phyloP scores from a whole-genome alignment of 768 basidiomycete species.

The Candolleomyces efflorescens region DNA sequence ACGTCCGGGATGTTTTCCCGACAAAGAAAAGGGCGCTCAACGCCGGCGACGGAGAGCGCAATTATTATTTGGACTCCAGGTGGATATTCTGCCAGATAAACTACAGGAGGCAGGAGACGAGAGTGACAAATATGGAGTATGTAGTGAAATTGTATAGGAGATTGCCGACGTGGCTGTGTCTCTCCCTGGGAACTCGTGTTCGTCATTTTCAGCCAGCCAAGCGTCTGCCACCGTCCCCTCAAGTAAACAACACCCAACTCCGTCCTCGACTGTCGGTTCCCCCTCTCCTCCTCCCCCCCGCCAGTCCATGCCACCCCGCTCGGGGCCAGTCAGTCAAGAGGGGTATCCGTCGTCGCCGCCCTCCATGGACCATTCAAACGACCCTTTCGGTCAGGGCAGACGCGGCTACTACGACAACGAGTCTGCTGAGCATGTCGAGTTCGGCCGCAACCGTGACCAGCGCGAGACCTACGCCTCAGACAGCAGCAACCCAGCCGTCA shows the following conservation, averaged over 20 bases:
- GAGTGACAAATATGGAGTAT: neutral
- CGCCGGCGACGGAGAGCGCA: no score
- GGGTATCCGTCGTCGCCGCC: constrained; percentile 63
- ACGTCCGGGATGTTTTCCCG: no score
- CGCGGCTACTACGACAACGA: constrained; percentile 77
- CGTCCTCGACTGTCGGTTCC: constrained; percentile 4
- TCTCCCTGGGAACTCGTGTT: neutral
- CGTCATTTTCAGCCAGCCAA: constrained; percentile 12
- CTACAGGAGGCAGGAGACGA: no score
- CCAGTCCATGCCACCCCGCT: constrained; percentile 49
- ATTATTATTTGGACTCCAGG: no score
- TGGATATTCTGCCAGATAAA: no score
- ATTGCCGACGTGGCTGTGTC: constrained; percentile 1
- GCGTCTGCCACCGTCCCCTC: constrained; percentile 10
- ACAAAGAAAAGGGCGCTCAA: no score
- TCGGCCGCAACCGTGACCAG: constrained; percentile 43
- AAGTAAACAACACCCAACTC: constrained; percentile 9
- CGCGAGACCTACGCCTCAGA: constrained; percentile 67
- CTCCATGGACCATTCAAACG: constrained; percentile 55
- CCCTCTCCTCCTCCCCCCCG: constrained; percentile 16
- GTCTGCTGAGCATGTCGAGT: constrained; percentile 59
- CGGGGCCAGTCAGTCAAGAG: constrained; percentile 55
- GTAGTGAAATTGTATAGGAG: neutral
- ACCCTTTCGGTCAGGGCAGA: constrained; percentile 56
- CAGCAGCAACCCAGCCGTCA: constrained; percentile 56